Evolutionary conservation across 495 filamentous ascomycete species (phyloP).

Genomic region (Talaromyces wortmannii): DNA sequence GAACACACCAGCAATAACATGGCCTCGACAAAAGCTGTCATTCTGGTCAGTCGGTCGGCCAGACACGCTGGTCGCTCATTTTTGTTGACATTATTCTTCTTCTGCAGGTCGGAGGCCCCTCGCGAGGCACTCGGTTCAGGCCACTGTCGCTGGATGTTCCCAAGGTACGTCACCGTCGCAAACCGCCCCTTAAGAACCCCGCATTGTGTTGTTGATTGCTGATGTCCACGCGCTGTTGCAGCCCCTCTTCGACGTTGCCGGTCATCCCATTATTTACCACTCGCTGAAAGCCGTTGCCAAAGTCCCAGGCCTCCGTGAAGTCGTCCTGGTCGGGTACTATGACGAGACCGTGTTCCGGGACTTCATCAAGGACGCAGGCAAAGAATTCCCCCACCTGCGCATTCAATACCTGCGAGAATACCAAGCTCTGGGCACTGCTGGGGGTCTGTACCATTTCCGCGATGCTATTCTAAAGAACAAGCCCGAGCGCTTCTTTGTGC

Average conservation of each 20-base stretch:
- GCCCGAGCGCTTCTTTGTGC: conserved; percentile 90
- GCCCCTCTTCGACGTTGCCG: conserved; percentile 98
- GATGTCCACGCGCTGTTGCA: conserved; percentile 23
- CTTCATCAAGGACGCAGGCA: conserved; percentile 86
- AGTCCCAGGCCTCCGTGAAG: conserved; percentile 88
- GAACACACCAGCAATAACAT: conserved; percentile 28
- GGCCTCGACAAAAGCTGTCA: conserved; percentile 63
- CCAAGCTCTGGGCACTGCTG: conserved; percentile 90
- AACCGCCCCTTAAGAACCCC: conserved; percentile 10
- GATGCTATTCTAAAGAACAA: conserved; percentile 96
- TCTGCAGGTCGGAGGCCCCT: conserved; percentile 81
- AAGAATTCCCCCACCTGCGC: conserved; percentile 80
- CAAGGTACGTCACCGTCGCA: conserved; percentile 56
- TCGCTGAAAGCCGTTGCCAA: conserved; percentile 89
- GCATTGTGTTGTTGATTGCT: conserved; percentile 3
- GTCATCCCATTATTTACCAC: conserved; percentile 97
- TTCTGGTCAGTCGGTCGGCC: conserved; percentile 44
- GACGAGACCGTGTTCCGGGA: conserved; percentile 95
- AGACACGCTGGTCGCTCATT: background rate
- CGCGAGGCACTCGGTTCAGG: conserved; percentile 91
- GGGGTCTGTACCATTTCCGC: conserved; percentile 98
- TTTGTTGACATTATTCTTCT: conserved; percentile 11
- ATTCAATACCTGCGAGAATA: conserved; percentile 98
- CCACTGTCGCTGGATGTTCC: conserved; percentile 95
- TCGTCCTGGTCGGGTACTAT: conserved; percentile 97